Conservation (phyloP, 495 filamentous ascomycete genomes). For the Penicillium mononematosum region DNA sequence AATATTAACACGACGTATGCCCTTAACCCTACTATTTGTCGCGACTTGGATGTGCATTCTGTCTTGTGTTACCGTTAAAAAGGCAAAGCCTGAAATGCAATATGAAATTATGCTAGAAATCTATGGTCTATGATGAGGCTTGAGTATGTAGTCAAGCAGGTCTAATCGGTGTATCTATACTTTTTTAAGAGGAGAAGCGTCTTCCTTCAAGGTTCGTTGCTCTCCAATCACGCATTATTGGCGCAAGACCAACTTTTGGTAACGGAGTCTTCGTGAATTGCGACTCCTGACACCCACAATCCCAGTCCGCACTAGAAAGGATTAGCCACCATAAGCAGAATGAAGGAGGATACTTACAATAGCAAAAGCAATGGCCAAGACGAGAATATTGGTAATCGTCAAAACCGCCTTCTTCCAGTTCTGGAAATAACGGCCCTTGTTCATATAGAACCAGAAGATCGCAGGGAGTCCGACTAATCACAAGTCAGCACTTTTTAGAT, state of each 20-base stretch:
- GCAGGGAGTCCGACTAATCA: conserved; percentile 36
- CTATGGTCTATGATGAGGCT: not conserved
- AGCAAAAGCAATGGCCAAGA: conserved; percentile 34
- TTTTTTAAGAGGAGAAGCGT: not conserved
- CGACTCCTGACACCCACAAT: conserved; percentile 39
- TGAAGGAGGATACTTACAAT: conserved; percentile 30
- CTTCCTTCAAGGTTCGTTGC: not conserved
- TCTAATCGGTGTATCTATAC: not conserved
- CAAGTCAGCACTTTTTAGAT: conserved; percentile 3
- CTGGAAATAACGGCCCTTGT: conserved; percentile 34
- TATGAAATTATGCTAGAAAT: not conserved
- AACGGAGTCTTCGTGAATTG: conserved; percentile 35
- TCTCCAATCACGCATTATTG: conserved; percentile 28
- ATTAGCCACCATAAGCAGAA: conserved; percentile 4
- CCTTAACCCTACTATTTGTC: too few species aligned
- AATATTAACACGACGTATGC: too few species aligned
- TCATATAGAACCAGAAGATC: conserved; percentile 45
- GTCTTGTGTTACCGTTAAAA: too few species aligned
- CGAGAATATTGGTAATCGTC: conserved; percentile 34
- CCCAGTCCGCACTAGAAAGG: conserved; percentile 37
- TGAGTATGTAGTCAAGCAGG: not conserved
- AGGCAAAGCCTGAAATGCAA: not conserved
- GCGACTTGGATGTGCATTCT: too few species aligned
- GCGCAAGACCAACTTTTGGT: conserved; percentile 37
- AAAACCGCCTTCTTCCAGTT: conserved; percentile 31